A percentile compares a stretch with the other conserved stretches of the same genome.
Conservation (phyloP, 2,329 filamentous ascomycete species). For the Fusarium sp. region DNA sequence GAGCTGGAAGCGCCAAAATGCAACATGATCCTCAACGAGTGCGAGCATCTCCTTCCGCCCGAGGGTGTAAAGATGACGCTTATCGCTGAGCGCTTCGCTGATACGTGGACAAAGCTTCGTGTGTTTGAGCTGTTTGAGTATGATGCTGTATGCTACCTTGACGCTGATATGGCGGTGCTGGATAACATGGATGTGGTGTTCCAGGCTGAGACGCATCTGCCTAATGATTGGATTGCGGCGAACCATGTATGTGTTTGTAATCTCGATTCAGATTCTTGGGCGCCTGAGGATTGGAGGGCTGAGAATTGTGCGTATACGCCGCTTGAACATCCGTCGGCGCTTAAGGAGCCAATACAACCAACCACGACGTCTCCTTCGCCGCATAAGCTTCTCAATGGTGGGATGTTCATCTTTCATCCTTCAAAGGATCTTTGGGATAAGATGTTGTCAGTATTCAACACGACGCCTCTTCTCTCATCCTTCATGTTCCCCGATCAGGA, state of each 20-base stretch:
- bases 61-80: conserved; percentile 27
- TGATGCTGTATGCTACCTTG: conserved; percentile 37
- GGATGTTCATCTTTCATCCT: conserved; percentile 39
- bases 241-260: conserved; percentile 41
- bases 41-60: conserved; percentile 27
- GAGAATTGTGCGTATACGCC: conserved; percentile 40
- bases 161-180: conserved; percentile 38
- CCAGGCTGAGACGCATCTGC: conserved; percentile 16
- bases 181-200: conserved; percentile 36
- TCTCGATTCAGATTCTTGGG: conserved; percentile 35
- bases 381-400: conserved; percentile 33
- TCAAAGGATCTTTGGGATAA: conserved; percentile 19
- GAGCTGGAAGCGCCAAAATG: conserved; percentile 29
- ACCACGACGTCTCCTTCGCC: conserved; percentile 5
- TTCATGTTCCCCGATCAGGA: conserved; percentile 40
- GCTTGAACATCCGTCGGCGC: conserved; percentile 19
- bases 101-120: conserved; percentile 38
- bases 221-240: conserved; percentile 35
- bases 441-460: conserved; percentile 31
- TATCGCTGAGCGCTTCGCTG: conserved; percentile 34
- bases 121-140: conserved; percentile 35
- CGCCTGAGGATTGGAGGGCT: conserved; percentile 30
- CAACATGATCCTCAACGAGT: conserved; percentile 23
- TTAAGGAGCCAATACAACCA: conserved; percentile 21
- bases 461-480: conserved; percentile 8